A percentile compares a stretch with the other conserved stretches of the same genome.
phyloP scores from a whole-genome alignment of 257 asterid genomes.

The Przewalskia tangutica region DNA sequence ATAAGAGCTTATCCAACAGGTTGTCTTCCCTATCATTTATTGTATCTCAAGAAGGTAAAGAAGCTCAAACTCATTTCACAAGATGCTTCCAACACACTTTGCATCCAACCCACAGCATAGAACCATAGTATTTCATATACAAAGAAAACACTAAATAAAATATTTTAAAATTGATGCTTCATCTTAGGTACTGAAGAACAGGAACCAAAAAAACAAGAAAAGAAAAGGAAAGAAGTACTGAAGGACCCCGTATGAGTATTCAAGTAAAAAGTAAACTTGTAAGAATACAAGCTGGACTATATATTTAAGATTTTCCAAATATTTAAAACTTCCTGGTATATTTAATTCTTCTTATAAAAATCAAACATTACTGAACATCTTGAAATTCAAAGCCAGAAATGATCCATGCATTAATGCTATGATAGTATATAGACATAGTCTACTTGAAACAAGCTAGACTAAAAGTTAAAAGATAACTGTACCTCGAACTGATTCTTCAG shows the following conservation, averaged over 20 bases:
- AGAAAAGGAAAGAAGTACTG: not conserved
- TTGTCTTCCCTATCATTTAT: not conserved
- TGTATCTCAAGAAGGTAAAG: not conserved
- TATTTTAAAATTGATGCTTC: not conserved
- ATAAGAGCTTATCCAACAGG: not conserved
- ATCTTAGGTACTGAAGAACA: not conserved
- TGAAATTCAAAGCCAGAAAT: not conserved
- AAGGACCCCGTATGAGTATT: not conserved
- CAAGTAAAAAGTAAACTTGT: not conserved
- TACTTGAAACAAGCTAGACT: not conserved
- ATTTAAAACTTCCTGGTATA: not conserved
- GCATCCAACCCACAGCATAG: not conserved
- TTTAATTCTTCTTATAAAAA: not conserved
- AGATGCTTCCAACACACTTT: not conserved
- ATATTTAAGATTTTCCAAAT: not conserved
- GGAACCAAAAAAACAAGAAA: not conserved
- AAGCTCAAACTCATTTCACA: not conserved
- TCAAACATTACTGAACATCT: not conserved
- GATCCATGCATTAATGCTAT: not conserved
- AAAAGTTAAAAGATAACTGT: not conserved
- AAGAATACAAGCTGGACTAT: not conserved
- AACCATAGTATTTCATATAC: not conserved
- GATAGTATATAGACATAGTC: not conserved
- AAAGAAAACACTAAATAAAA: not conserved
- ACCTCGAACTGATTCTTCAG: constrained; percentile 81